Conservation (phyloP, 805 yeast genomes). For the Yarrowia phangngaensis region DNA sequence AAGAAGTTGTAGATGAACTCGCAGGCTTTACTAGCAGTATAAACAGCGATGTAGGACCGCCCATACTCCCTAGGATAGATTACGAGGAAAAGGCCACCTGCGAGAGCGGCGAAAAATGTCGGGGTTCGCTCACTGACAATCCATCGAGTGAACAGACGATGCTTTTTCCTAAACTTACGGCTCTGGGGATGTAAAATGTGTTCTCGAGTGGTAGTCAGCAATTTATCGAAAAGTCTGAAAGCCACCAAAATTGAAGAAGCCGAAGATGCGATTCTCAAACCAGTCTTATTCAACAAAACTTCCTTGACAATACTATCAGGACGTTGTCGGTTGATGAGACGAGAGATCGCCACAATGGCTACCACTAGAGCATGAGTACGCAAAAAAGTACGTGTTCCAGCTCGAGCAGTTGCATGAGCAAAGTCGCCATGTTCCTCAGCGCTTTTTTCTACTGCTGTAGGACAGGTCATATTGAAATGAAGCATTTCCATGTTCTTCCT, state of each 20-base stretch:
- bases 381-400: slow-evolving; percentile 28
- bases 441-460: slow-evolving; percentile 26
- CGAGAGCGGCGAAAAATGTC: slow-evolving; percentile 33
- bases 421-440: slow-evolving; percentile 27
- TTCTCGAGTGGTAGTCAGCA: slow-evolving; percentile 11
- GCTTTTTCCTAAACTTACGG: slow-evolving; percentile 26
- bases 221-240: slow-evolving; percentile 10
- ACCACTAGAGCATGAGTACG: slow-evolving; percentile 33
- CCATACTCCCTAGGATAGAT: slow-evolving; percentile 34
- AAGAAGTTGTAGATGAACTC: slow-evolving; percentile 40
- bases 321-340: slow-evolving; percentile 17
- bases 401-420: slow-evolving; percentile 28
- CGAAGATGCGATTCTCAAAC: slow-evolving; percentile 15
- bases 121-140: slow-evolving; percentile 25
- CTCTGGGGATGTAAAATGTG: slow-evolving; percentile 23
- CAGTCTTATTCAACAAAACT: slow-evolving; percentile 18
- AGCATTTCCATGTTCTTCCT: slow-evolving; percentile 22
- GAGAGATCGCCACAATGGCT: slow-evolving; percentile 23
- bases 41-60: slow-evolving; percentile 38
- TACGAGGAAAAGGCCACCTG: slow-evolving; percentile 34
- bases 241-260: slow-evolving; percentile 13
- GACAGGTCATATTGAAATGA: slow-evolving; percentile 19
- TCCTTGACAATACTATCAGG: slow-evolving; percentile 19
- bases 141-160: slow-evolving; percentile 22
- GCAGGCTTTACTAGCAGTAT: slow-evolving; percentile 37